Base-by-base conservation (phyloP, 2,329 filamentous ascomycete species). In the Colletotrichum kahawae region DNA sequence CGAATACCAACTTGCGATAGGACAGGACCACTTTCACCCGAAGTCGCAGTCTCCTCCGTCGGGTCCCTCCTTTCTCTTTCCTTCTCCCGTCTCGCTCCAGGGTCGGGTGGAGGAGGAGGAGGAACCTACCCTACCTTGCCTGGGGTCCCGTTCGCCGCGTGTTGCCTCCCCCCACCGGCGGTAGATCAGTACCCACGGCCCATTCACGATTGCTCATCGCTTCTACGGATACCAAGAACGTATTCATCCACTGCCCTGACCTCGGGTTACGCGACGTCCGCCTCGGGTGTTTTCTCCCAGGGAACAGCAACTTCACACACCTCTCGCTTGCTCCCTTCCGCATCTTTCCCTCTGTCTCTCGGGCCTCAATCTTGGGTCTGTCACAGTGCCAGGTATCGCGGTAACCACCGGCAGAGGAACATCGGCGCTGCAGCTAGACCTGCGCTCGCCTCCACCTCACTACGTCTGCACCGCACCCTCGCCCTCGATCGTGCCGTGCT, bases 1-100 rank as follows among this genome's bases (percentile, higher is more conserved):
- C 43, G 43, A 51, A 51, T 51, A 51, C 43, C 31, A 43, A 12
- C 34, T 14, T 27, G n/a, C 33, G n/a, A 24, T 60, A 21, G 48
- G 43, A 51, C 43, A 71, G 72, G 56, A 71, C 72, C 68, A 75
- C 72, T 71, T 71, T 71, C 68, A 67, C 62, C 72, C 72, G 62
- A 67, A 75, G 71, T 74, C 62, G 69, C 69, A 71, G 69, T 71
- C 67, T 69, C 29, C 67, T 69, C 67, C 56, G 67, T 34, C 54
- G 12, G 67, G 57, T 69, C 56, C 67, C 67, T 34, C 67, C 56
- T 69, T 48, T 51, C 67, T 69, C 67, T 60, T 59, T 68, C 54
- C 66, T 16, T 59, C 54, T 59, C 27, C 12, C 43, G 6, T 38
- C 27, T 66, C 43, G 16, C 31, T 63, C 59, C 33, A 63, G 59